Percentiles rank a stretch among this genome's conserved stretches.
These are phyloP conservation scores for Naganishia vaughanmartiniae DNA, from an alignment of 768 basidiomycete species.

Conservation along the genomic window DNA sequence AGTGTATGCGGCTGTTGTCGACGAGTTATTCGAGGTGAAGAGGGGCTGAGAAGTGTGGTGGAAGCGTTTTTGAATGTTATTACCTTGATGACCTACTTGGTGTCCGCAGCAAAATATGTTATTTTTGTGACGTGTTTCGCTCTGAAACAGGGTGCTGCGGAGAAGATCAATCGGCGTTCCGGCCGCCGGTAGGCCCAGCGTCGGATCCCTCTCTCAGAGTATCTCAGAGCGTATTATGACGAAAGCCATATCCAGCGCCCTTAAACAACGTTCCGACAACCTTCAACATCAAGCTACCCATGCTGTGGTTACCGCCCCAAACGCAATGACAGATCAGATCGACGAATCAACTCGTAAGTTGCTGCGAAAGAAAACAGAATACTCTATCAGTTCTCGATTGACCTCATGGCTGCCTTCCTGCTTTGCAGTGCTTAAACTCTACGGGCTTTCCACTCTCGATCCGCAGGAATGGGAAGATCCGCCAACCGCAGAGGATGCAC, in stretches of 20 bases:
- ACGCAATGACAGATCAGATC: conserved; percentile 43
- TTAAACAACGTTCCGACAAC: too few relatives aligned
- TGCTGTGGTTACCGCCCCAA: background rate
- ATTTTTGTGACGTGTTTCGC: conserved; percentile 7
- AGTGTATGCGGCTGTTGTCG: background rate
- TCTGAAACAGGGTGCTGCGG: background rate
- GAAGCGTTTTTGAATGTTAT: background rate
- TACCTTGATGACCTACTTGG: background rate
- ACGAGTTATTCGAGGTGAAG: background rate
- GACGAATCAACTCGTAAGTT: conserved; percentile 65
- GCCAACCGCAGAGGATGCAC: conserved; percentile 62
- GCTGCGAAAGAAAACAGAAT: background rate
- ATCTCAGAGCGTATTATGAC: background rate
- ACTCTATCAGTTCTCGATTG: background rate
- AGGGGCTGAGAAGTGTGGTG: background rate
- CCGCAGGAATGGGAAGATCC: conserved; percentile 90
- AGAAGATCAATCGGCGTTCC: background rate
- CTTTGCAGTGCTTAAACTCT: conserved; percentile 70
- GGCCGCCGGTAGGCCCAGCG: background rate
- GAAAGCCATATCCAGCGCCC: background rate
- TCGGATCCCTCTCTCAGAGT: background rate
- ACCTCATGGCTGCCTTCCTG: background rate
- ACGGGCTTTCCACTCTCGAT: conserved; percentile 72
- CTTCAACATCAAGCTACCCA: background rate
- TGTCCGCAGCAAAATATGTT: background rate